Base-by-base conservation (phyloP, 305 asterid genomes). In the Solanum hybrid region DNA sequence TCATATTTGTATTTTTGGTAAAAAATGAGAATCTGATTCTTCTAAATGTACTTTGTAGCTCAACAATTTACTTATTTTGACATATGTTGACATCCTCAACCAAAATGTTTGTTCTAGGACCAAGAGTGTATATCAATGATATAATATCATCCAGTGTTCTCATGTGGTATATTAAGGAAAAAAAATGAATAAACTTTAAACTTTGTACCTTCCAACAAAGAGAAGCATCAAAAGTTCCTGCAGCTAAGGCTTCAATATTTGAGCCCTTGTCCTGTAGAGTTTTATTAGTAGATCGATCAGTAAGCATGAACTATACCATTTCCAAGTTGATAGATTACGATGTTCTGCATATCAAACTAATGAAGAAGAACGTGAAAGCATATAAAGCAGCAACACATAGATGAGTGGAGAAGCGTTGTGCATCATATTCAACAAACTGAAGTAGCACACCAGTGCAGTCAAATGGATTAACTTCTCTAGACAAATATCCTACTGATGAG, bases 141-240 rank as follows among this genome's bases (percentile, higher is more conserved):
- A 60, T 3, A 60, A 22, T 60, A 22, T 45, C 87, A 27, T 82
- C 19, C 75, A 1, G 31, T 31, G 2, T 22, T 40, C 29, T 56
- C 32, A 32, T 32, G 51, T 7, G 22, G 45, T 85, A 32, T 6
- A 32, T 6, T 22, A 19, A 19, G 42, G 13, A 85, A 56, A 27
- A 85, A 60, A 85, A 22, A 85, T 3, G 75, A 73, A 88, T 14
- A 8, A 73, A 40, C 42, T 17, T 45, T 10, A 84, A 84, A 71
- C 34, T 84, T 29, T 10, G 88, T 93, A 94, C 96, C 96, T 93
- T 92, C 96, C 96, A 94, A 88, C 93, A 89, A n/a, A 95, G 86
- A 11, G 98, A 93, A 88, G 92, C 91, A 92, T 95, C 96, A 42
- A 91, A 77, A 38, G 87, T 86, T 77, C 86, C 76, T 8, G 96